Percentiles rank a stretch among this genome's conserved stretches.
These are phyloP conservation scores for Citrullus mucosospermus DNA, from an alignment of 306 rosid genomes.

Conservation along the genomic window DNA sequence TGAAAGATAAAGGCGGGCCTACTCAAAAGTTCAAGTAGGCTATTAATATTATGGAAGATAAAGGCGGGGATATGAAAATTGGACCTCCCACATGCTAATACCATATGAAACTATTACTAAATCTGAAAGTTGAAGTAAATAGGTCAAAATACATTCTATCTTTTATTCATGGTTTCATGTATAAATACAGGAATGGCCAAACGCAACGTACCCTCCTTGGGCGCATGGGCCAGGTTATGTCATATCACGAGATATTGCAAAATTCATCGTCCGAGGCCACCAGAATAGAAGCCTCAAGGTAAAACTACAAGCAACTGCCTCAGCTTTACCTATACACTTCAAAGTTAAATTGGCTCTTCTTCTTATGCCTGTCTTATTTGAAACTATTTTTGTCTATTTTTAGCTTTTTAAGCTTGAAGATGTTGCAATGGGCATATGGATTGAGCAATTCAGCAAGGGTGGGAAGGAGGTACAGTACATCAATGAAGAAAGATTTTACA, in stretches of 20 bases:
- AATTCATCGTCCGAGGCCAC: constrained; percentile 54
- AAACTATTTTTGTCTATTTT: neutral
- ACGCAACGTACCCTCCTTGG: constrained; percentile 78
- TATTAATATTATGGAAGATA: neutral
- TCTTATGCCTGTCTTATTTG: neutral
- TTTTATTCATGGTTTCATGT: neutral
- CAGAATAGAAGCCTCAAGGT: constrained; percentile 61
- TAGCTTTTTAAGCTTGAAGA: constrained; percentile 93
- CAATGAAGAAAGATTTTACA: constrained; percentile 66
- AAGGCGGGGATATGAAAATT: neutral
- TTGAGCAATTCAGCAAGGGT: constrained; percentile 50
- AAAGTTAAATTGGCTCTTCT: neutral
- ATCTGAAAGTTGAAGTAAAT: neutral
- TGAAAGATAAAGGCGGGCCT: neutral
- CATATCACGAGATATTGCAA: constrained; percentile 78
- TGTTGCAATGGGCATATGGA: constrained; percentile 96
- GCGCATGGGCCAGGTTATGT: constrained; percentile 96
- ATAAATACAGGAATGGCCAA: constrained; percentile 66
- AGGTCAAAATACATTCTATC: neutral
- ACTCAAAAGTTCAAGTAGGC: neutral
- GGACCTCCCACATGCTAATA: neutral
- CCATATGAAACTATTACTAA: neutral
- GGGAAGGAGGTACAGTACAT: constrained; percentile 56
- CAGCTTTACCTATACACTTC: neutral
- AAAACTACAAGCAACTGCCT: constrained; percentile 12